These are phyloP conservation scores for Saturnispora kantuleensis DNA, from an alignment of 805 yeast genomes.

Conservation along the genomic window DNA sequence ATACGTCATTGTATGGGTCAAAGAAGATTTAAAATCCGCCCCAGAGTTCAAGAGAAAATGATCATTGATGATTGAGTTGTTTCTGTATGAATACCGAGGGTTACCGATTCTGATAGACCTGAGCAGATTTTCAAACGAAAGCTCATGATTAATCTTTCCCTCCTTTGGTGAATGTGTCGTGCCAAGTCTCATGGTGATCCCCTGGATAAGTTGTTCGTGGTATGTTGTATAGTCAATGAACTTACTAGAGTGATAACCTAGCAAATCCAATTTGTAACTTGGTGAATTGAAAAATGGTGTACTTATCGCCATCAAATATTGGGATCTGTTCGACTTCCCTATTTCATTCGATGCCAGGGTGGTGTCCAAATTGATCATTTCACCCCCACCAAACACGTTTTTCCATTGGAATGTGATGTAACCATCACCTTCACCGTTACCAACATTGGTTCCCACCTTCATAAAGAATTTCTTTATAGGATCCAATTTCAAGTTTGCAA, in stretches of 20 bases:
- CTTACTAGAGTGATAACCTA: conserved; percentile 34
- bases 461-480: conserved; percentile 70
- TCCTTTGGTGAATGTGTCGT: conserved; percentile 27
- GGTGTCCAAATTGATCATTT: conserved; percentile 38
- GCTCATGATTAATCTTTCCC: conserved; percentile 35
- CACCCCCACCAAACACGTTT: conserved; percentile 51
- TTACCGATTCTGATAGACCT: conserved; percentile 28
- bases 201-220: conserved; percentile 35
- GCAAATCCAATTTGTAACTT: conserved; percentile 30
- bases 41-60: conserved; percentile 33
- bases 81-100: conserved; percentile 19
- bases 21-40: conserved; percentile 34
- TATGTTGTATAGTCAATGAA: conserved; percentile 37
- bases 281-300: conserved; percentile 37
- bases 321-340: conserved; percentile 38
- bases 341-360: conserved; percentile 33
- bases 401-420: conserved; percentile 64
- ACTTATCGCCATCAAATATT: conserved; percentile 38
- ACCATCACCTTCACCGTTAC: conserved; percentile 96
- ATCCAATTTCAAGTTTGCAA: conserved; percentile 23
- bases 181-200: conserved; percentile 32
- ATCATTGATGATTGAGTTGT: conserved; percentile 25
- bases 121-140: conserved; percentile 34
- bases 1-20: conserved; percentile 30
- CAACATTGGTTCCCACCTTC: conserved; percentile 90